Conservation (phyloP, 345 rosid genomes). For the Rubroshorea leprosula region DNA sequence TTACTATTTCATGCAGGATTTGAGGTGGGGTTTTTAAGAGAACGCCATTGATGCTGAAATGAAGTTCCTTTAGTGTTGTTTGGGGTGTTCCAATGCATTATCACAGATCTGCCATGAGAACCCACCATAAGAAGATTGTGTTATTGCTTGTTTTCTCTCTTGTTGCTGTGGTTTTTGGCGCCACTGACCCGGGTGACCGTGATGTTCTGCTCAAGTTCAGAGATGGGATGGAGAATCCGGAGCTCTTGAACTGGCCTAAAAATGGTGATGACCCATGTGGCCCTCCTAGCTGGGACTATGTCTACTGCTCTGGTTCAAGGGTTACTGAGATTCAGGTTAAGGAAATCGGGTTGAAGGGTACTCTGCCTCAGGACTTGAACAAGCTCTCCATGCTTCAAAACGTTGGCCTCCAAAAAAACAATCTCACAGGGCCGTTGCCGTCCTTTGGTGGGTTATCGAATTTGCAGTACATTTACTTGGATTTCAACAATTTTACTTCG, state of each 20-base stretch:
- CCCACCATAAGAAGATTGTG: constrained; percentile 23
- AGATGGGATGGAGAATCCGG: constrained; percentile 59
- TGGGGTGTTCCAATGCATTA: constrained; percentile 13
- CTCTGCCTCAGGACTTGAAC: constrained; percentile 57
- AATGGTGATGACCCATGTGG: constrained; percentile 67
- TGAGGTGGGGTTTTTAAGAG: constrained; percentile 21
- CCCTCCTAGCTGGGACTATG: constrained; percentile 44
- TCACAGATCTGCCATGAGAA: constrained; percentile 30
- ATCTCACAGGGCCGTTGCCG: constrained; percentile 53
- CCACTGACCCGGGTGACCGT: constrained; percentile 47
- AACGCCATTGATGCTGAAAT: constrained; percentile 19
- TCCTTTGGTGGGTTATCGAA: constrained; percentile 47
- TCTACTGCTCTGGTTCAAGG: constrained; percentile 40
- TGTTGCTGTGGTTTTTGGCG: constrained; percentile 27
- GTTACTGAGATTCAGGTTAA: constrained; percentile 64
- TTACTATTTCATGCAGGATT: constrained; percentile 23
- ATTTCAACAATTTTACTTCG: constrained; percentile 53
- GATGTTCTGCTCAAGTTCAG: constrained; percentile 49
- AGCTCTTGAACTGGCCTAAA: constrained; percentile 58
- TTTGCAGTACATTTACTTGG: constrained; percentile 45
- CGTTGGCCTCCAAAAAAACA: constrained; percentile 60
- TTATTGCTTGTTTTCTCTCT: constrained; percentile 20
- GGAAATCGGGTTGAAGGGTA: constrained; percentile 50
- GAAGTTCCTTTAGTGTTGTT: constrained; percentile 15
- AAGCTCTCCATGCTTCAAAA: constrained; percentile 42